Base-by-base conservation (phyloP, 2,329 filamentous ascomycete genomes). In the Dactylellina cionopaga region DNA sequence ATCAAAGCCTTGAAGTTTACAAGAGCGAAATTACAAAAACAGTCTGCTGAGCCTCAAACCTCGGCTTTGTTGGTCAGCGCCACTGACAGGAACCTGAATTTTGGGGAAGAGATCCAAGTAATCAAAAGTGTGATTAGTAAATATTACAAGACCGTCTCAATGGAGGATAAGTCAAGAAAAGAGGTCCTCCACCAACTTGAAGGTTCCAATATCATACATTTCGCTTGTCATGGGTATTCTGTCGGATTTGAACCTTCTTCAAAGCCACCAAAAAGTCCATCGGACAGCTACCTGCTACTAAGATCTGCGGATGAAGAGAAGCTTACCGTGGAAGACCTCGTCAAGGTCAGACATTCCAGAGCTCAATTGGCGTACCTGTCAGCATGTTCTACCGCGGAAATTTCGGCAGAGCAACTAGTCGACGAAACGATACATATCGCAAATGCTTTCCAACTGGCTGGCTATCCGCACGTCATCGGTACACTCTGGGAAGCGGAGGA, bases 191-290 rank as follows among this genome's bases (percentile, higher is more conserved):
- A 19, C 25, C 25, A 47, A 3, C 9, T 59, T 19, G 27, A 46
- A 22, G 1, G 13, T 0, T 46, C 35, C 15, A 59, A 15, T 10
- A 59, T 59, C 41, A 15, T 46, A 22, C n/a, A n/a, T n/a, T n/a
- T n/a, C n/a, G n/a, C n/a, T n/a, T n/a, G n/a, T n/a, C n/a, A n/a
- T n/a, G n/a, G n/a, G n/a, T n/a, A n/a, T n/a, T n/a, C n/a, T n/a
- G n/a, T n/a, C n/a, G n/a, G n/a, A n/a, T n/a, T n/a, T n/a, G n/a
- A n/a, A n/a, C n/a, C n/a, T n/a, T n/a, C n/a, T n/a, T n/a, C n/a
- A n/a, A n/a, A n/a, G n/a, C 49, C 6, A 13, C 46, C 46, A n/a
- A 29, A 31, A 49, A 49, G 46, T 31, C 46, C 46, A 10, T 49
- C 46, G 22, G 46, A 49, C 15, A 24, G 41, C 6, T 46, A 24